These are phyloP conservation scores for Passiflora organensis DNA, from an alignment of 345 rosid species.

Conservation along the genomic window DNA sequence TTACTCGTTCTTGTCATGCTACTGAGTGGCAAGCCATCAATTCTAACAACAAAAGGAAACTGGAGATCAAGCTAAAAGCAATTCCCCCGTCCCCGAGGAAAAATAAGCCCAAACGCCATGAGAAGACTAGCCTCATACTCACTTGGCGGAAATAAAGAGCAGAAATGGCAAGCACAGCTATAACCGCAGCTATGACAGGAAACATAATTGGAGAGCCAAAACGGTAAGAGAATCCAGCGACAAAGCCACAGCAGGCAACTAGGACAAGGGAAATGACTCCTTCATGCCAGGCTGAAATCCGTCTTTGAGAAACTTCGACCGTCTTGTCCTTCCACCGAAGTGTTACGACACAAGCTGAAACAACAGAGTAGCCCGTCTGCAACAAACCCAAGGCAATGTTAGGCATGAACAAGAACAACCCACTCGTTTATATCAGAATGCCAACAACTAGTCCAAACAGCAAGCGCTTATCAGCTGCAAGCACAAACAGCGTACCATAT, in stretches of 20 bases:
- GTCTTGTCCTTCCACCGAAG: conserved; percentile 74
- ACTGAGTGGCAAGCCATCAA: no score
- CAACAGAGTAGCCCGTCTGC: conserved; percentile 98
- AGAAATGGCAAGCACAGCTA: conserved; percentile 50
- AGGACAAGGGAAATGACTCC: conserved; percentile 62
- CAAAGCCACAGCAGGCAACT: conserved; percentile 75
- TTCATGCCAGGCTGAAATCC: conserved; percentile 65
- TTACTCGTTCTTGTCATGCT: no score
- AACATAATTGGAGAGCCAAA: conserved; percentile 43
- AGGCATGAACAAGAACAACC: background rate
- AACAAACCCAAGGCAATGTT: conserved; percentile 16
- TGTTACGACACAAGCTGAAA: conserved; percentile 81
- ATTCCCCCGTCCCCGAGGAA: no score
- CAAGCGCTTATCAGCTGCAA: no score
- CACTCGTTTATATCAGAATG: background rate
- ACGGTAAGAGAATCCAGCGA: conserved; percentile 64
- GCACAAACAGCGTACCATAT: no score
- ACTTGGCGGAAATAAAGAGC: conserved; percentile 69
- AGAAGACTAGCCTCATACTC: conserved; percentile 17
- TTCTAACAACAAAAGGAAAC: no score
- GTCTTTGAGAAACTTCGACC: conserved; percentile 41
- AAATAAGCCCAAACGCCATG: no score
- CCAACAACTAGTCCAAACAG: no score
- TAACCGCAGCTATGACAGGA: conserved; percentile 39
- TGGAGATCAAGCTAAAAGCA: no score